phyloP scores from a whole-genome alignment of 331 rosid species.

The Malus hybrid region DNA sequence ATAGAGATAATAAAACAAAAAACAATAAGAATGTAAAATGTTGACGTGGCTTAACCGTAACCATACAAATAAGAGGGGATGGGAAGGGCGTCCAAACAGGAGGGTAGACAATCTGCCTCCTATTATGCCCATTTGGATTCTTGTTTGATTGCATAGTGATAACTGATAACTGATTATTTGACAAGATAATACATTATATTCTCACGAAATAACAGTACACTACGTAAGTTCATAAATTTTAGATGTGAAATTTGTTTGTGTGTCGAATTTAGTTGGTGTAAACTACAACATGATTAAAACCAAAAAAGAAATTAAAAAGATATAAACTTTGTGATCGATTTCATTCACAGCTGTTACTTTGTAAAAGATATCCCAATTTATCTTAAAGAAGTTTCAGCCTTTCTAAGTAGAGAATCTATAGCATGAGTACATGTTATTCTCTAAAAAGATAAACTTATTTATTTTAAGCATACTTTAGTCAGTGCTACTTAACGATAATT shows the following conservation, averaged over 20 bases:
- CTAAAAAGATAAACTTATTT: slow-evolving; percentile 7
- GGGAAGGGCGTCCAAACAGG: no score
- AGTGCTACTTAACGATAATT: neutral
- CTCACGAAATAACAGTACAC: no score
- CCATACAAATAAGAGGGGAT: no score
- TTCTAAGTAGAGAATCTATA: slow-evolving; percentile 11
- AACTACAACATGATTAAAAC: neutral
- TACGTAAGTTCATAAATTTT: no score
- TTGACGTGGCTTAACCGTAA: no score
- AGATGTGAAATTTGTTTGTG: neutral
- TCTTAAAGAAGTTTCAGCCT: slow-evolving; percentile 4
- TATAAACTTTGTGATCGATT: neutral
- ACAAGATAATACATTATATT: no score
- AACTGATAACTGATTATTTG: no score
- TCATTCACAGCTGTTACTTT: neutral
- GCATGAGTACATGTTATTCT: slow-evolving; percentile 11
- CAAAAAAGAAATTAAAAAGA: neutral
- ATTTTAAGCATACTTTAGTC: slow-evolving; percentile 5
- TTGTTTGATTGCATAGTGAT: no score
- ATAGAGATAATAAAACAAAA: no score
- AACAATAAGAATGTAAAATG: no score
- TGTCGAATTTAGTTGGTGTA: neutral
- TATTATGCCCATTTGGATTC: no score
- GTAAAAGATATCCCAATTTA: slow-evolving; percentile 1
- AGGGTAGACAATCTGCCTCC: no score